These are phyloP conservation scores for Gossypium sturtianum DNA, from an alignment of 345 rosid species.

Conservation along the genomic window DNA sequence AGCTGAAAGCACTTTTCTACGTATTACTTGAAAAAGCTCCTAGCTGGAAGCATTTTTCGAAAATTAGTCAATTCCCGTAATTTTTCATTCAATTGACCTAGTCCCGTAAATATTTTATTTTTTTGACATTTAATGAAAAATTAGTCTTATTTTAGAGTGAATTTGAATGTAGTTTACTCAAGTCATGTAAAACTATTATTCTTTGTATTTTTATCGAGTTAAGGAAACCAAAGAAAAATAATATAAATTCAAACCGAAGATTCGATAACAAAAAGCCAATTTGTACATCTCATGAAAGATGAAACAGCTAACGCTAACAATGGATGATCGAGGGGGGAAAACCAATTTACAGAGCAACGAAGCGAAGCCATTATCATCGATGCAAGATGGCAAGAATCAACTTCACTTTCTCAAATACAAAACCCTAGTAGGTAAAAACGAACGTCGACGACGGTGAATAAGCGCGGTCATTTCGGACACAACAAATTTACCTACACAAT, in stretches of 20 bases:
- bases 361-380: not conserved
- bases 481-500: not conserved
- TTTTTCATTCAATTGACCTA: too few species aligned
- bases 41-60: too few species aligned
- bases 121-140: too few species aligned
- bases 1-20: fast-evolving
- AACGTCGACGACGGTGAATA: not conserved
- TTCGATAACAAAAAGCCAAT: not conserved
- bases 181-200: too few species aligned
- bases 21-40: too few species aligned
- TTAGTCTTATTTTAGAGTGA: too few species aligned
- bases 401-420: not conserved
- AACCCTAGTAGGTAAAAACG: not conserved
- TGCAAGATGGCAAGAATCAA: not conserved
- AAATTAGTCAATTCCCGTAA: too few species aligned
- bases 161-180: too few species aligned
- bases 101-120: too few species aligned
- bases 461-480: not conserved
- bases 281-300: not conserved
- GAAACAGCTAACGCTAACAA: not conserved
- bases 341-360: not conserved
- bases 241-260: not conserved
- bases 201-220: too few species aligned
- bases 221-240: not conserved
- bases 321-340: not conserved